Percentiles rank a stretch among this genome's conserved stretches.
Conservation (phyloP, 257 asterid genomes). For the Thymus mandschuricus region DNA sequence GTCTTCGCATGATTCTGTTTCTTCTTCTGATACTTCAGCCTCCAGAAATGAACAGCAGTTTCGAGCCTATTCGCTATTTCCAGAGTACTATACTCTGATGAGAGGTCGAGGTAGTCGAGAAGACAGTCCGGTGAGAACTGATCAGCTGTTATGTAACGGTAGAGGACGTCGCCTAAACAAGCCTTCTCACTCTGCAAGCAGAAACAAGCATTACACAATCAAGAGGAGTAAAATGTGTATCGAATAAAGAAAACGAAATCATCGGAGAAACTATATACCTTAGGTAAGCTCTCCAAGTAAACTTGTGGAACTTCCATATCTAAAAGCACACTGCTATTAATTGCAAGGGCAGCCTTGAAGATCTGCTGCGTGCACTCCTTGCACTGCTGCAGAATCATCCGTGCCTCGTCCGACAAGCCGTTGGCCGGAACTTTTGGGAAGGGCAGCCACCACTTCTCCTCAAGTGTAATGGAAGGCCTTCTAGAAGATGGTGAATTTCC, state of each 20-base stretch:
- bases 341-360: slow-evolving; percentile 81
- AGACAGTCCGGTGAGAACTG: slow-evolving; percentile 79
- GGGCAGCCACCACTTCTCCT: slow-evolving; percentile 96
- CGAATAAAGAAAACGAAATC: neutral
- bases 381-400: slow-evolving; percentile 67
- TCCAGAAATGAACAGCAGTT: slow-evolving; percentile 76
- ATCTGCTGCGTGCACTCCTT: slow-evolving; percentile 85
- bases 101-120: slow-evolving; percentile 71
- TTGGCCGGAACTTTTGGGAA: slow-evolving; percentile 79
- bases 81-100: slow-evolving; percentile 73
- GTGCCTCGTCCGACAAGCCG: slow-evolving; percentile 68
- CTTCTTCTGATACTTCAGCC: slow-evolving; percentile 59
- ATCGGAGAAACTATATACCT: slow-evolving; percentile 47
- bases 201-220: neutral
- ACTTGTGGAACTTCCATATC: slow-evolving; percentile 83
- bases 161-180: slow-evolving; percentile 75
- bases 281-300: slow-evolving; percentile 78
- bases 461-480: slow-evolving; percentile 64
- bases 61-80: slow-evolving; percentile 85
- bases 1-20: slow-evolving; percentile 45
- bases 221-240: neutral
- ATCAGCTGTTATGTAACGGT: slow-evolving; percentile 70
- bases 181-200: slow-evolving; percentile 76
- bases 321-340: slow-evolving; percentile 65
- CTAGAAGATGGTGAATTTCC: slow-evolving; percentile 44